Evolutionary conservation across 208 protist species (phyloP), one percentile per base, ranked within the genome.

Genomic region (Crithidia expoeki): DNA sequence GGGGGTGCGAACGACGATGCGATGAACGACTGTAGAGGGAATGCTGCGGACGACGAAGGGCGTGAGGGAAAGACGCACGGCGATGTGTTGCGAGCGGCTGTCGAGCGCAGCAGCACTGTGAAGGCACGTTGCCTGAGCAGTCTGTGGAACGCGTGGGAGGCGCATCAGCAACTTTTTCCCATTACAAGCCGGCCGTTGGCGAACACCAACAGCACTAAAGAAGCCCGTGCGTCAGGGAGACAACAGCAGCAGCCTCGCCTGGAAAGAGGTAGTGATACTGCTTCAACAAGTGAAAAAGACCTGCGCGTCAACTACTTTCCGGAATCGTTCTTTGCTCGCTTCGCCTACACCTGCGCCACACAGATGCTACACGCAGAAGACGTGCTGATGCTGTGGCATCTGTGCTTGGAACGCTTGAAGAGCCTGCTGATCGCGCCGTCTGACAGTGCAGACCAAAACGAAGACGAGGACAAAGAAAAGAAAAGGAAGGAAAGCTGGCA

Each of bases 241-340:
- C 5, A 38, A 7, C 19, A 10, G 51, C 19, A 33, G 51, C 28
- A 21, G 28, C 19, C 21, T 21, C 21, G 4, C 32, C 53, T 38
- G 32, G 58, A 36, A 16, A 36, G 58, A 23, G 42, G 23, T 17
- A 21, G 42, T 11, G 40, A 38, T 1, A 16, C 19, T 3, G 25
- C 58, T 34, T 23, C 42, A 27, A 0, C 42, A 2, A 46, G 40
- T 34, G 33, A 50, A 25, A 81, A 75, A 38, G 84, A 89, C 44
- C 52, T 89, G 32, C 87, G 90, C 12, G 38, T 44, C 47, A 73
- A 75, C 23, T 95, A 95, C 72, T 88, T 89, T 34, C 90, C 90
- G 1, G 80, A 83, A 28, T 94, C 90, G 7, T 75, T 95, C 25
- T 76, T 94, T 51, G 79, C 79, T 19, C 87, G 90, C 51, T 88